phyloP scores from a whole-genome alignment of 306 rosid species.

The Rosa chinensis region DNA sequence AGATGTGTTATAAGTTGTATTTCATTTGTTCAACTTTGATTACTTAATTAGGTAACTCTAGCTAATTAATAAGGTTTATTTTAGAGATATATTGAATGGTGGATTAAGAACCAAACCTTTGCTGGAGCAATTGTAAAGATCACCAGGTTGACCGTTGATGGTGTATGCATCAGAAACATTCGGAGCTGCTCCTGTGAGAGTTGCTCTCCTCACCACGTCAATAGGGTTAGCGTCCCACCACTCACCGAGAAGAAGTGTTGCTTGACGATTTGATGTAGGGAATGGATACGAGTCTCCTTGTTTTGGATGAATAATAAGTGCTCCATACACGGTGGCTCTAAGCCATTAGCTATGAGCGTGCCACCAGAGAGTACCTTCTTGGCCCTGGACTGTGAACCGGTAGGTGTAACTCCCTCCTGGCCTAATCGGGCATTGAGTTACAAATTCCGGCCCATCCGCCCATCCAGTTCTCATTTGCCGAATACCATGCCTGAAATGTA shows the following conservation, averaged over 20 bases:
- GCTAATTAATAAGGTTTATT: background rate
- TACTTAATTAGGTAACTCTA: background rate
- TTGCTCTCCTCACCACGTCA: background rate
- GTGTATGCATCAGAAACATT: conserved; percentile 21
- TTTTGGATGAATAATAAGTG: conserved; percentile 17
- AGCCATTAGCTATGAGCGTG: conserved; percentile 30
- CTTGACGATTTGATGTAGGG: conserved; percentile 12
- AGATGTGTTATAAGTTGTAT: background rate
- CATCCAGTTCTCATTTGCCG: conserved; percentile 22
- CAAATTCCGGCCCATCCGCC: conserved; percentile 28
- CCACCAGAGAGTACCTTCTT: conserved; percentile 39
- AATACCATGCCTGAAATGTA: conserved; percentile 26
- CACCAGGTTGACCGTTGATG: conserved; percentile 37
- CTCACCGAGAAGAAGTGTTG: conserved; percentile 1
- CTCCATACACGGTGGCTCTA: conserved; percentile 32
- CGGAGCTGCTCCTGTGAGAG: background rate
- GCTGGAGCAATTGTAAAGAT: conserved; percentile 26
- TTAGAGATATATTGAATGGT: background rate
- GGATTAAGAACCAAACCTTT: conserved; percentile 7
- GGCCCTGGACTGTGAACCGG: conserved; percentile 26
- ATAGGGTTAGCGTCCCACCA: conserved; percentile 10
- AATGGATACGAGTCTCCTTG: conserved; percentile 16
- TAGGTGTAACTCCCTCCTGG: conserved; percentile 23
- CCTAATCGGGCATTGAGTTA: conserved; percentile 25
- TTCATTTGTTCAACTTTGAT: no score